phyloP scores from a whole-genome alignment of 2,329 filamentous ascomycete species.

The Dactylonectria macrodidyma region DNA sequence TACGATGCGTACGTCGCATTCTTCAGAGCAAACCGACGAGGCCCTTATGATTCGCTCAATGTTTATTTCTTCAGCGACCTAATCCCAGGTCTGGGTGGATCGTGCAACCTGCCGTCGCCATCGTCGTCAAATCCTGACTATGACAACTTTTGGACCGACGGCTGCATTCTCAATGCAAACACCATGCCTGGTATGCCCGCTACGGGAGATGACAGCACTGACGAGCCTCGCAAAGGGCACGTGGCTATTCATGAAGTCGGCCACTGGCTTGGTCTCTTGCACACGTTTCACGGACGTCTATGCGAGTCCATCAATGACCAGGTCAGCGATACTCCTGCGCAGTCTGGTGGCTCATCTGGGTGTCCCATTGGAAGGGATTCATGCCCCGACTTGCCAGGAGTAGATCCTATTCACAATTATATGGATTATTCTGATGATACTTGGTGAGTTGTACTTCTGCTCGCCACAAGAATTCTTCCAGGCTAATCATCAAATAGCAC shows the following conservation, averaged over 20 bases:
- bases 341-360: conserved; percentile 17
- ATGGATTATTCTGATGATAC: conserved; percentile 29
- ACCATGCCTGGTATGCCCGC: conserved; percentile 27
- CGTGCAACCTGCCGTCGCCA: conserved; percentile 24
- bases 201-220: conserved; percentile 16
- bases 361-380: conserved; percentile 23
- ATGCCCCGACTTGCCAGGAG: conserved; percentile 20
- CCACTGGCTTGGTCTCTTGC: conserved; percentile 23
- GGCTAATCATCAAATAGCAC: conserved; percentile 10
- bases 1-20: conserved; percentile 25
- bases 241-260: conserved; percentile 25
- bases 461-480: background rate
- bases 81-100: conserved; percentile 16
- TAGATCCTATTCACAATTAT: conserved; percentile 26
- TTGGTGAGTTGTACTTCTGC: conserved; percentile 10
- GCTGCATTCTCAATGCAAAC: conserved; percentile 28
- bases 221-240: conserved; percentile 22
- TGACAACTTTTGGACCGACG: conserved; percentile 20
- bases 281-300: conserved; percentile 23
- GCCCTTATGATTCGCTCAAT: conserved; percentile 20
- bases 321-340: conserved; percentile 24
- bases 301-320: conserved; percentile 26
- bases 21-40: conserved; percentile 23
- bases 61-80: conserved; percentile 29
- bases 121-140: conserved; percentile 17